Conservation (phyloP, 2,329 filamentous ascomycete species). For the Fusarium protoensiforme region DNA sequence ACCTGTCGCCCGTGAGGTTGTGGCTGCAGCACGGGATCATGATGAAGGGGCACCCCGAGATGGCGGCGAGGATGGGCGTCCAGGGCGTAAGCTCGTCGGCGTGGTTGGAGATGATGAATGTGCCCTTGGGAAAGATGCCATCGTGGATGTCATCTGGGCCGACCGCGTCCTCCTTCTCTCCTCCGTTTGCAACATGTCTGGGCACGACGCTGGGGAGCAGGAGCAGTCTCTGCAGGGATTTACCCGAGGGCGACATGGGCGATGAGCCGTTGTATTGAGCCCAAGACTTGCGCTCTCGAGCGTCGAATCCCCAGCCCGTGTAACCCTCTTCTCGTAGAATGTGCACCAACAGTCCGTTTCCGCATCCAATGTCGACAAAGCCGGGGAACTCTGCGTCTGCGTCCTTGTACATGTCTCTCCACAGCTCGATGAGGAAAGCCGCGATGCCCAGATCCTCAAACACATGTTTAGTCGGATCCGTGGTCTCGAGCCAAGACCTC, state of each 20-base stretch:
- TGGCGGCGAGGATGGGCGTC: slow-evolving; percentile 87
- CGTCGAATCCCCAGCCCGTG: slow-evolving; percentile 90
- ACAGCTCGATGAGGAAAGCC: slow-evolving; percentile 92
- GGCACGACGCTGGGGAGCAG: slow-evolving; percentile 60
- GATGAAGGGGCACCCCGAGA: slow-evolving; percentile 84
- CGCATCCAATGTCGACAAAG: slow-evolving; percentile 96
- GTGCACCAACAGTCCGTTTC: slow-evolving; percentile 90
- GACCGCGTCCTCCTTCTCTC: slow-evolving; percentile 9
- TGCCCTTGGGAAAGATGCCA: slow-evolving; percentile 77
- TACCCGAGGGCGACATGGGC: slow-evolving; percentile 40
- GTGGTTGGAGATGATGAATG: slow-evolving; percentile 97
- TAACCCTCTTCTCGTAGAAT: slow-evolving; percentile 86
- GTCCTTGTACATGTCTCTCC: slow-evolving; percentile 81
- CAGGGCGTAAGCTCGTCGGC: slow-evolving; percentile 96
- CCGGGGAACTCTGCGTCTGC: slow-evolving; percentile 72
- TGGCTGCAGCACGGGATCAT: slow-evolving; percentile 97
- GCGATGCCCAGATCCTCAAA: slow-evolving; percentile 95
- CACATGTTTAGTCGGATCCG: slow-evolving; percentile 90
- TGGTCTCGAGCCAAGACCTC: slow-evolving; percentile 84
- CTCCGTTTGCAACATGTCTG: slow-evolving; percentile 16
- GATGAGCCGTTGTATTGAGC: slow-evolving; percentile 66
- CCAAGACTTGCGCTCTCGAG: slow-evolving; percentile 88
- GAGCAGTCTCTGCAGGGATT: slow-evolving; percentile 58
- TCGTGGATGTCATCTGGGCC: slow-evolving; percentile 53
- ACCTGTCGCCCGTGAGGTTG: slow-evolving; percentile 78